Evolutionary conservation across 139 green algal species (phyloP).

Genomic region (Astrephomene gubernaculifera): DNA sequence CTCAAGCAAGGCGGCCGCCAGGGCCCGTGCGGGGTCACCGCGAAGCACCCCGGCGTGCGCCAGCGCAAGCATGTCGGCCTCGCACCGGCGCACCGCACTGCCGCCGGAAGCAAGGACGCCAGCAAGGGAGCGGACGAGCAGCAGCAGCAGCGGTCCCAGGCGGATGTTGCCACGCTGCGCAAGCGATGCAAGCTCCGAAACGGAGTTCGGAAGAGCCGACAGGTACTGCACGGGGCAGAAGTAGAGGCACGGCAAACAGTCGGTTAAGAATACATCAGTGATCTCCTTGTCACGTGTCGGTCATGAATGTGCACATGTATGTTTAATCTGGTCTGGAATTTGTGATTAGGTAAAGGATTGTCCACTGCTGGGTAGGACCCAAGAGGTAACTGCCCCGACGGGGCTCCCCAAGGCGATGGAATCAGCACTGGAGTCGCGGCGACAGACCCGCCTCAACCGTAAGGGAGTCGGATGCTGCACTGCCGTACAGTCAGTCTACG

Average conservation of each 20-base stretch:
- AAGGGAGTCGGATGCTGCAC: neutral
- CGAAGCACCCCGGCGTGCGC: slow-evolving; percentile 46
- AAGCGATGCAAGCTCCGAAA: slow-evolving; percentile 57
- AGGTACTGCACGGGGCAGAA: slow-evolving; percentile 50
- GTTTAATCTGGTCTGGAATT: no score
- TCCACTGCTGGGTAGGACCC: slow-evolving; percentile 75
- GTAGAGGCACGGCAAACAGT: no score
- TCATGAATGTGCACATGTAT: no score
- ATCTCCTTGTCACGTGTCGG: no score
- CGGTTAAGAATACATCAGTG: no score
- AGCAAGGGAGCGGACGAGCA: slow-evolving; percentile 44
- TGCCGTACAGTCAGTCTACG: slow-evolving; percentile 4
- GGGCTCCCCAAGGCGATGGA: slow-evolving; percentile 77
- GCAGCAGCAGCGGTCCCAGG: slow-evolving; percentile 43
- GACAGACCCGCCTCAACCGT: slow-evolving; percentile 12
- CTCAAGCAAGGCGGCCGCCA: slow-evolving; percentile 29
- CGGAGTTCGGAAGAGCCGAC: slow-evolving; percentile 31
- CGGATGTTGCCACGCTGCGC: slow-evolving; percentile 40
- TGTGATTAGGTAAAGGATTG: no score
- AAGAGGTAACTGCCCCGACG: slow-evolving; percentile 76
- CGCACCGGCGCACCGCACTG: neutral
- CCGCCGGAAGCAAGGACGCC: neutral
- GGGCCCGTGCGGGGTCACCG: neutral
- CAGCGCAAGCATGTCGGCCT: slow-evolving; percentile 47
- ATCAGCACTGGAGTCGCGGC: slow-evolving; percentile 57